Evolutionary conservation across 352 stramenopile genomes (phyloP).

Genomic region (Globisporangium nagaii): DNA sequence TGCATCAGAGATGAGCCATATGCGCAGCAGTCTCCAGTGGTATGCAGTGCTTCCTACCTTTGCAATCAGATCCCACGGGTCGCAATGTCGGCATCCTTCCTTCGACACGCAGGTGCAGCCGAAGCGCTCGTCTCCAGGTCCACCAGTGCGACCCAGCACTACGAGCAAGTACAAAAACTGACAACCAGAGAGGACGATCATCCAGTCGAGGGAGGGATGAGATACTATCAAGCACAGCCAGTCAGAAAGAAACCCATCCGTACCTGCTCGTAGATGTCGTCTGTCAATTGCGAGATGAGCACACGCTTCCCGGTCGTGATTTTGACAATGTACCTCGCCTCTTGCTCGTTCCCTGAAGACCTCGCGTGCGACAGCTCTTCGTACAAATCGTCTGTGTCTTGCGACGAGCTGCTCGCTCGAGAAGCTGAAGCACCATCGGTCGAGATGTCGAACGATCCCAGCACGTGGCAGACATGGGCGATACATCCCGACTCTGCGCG

Average conservation of each 20-base stretch:
- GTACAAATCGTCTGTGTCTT: neutral
- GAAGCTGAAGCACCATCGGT: neutral
- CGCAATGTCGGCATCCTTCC: slow-evolving; percentile 3
- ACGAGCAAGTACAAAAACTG: slow-evolving; percentile 8
- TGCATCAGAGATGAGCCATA: no score
- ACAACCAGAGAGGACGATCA: no score
- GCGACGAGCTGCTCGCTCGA: neutral
- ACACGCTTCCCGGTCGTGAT: slow-evolving; percentile 12
- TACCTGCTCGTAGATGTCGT: slow-evolving; percentile 32
- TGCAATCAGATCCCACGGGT: slow-evolving; percentile 6
- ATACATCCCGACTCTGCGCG: slow-evolving; percentile 8
- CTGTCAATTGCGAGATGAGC: slow-evolving; percentile 25
- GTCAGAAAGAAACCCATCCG: neutral
- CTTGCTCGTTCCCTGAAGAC: neutral
- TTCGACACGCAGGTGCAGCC: slow-evolving; percentile 2
- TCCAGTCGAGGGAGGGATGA: neutral
- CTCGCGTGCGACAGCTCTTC: neutral
- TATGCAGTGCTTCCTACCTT: slow-evolving; percentile 6
- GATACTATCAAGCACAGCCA: neutral
- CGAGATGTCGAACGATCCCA: slow-evolving; percentile 7
- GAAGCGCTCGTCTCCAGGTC: slow-evolving; percentile 8
- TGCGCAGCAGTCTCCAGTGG: neutral
- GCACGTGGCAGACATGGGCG: slow-evolving; percentile 2
- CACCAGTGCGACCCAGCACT: neutral
- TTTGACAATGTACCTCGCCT: slow-evolving; percentile 9